Evolutionary conservation across 257 asterid species (phyloP).

Genomic region (Linderniella brevidens): DNA sequence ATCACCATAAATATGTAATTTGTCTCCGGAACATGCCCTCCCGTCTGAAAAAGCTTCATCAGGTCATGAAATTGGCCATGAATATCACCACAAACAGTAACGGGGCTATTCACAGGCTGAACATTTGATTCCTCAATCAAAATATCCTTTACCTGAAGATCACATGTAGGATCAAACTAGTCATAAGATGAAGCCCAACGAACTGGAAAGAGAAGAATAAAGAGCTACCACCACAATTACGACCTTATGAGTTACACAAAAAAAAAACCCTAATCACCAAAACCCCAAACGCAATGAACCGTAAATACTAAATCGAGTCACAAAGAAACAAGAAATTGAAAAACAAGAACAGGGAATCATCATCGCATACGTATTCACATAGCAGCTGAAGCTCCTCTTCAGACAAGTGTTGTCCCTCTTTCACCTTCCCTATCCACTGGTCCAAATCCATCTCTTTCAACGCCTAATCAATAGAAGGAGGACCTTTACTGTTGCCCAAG

Average conservation of each 20-base stretch:
- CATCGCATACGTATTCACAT: conserved; percentile 70
- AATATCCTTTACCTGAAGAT: conserved; percentile 80
- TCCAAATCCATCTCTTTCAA: conserved; percentile 66
- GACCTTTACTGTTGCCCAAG: no score
- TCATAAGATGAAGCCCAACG: not conserved
- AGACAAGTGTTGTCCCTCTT: conserved; percentile 94
- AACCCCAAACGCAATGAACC: no score
- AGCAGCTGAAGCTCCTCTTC: conserved; percentile 99
- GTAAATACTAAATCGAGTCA: not conserved
- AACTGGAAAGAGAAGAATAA: not conserved
- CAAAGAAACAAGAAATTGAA: conserved; percentile 5
- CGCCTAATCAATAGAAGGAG: no score
- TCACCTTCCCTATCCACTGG: conserved; percentile 84
- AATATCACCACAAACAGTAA: conserved; percentile 36
- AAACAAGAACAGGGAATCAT: not conserved
- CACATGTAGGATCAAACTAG: not conserved
- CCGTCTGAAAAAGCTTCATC: conserved; percentile 97
- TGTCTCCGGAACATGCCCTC: conserved; percentile 97
- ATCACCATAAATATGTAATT: conserved; percentile 93
- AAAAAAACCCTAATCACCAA: no score
- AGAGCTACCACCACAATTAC: not conserved
- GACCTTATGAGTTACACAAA: no score
- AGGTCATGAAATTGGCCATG: conserved; percentile 81
- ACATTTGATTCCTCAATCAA: conserved; percentile 98
- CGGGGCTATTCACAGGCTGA: conserved; percentile 98